Evolutionary conservation across 2,329 filamentous ascomycete species (phyloP), one percentile per base, ranked within the genome.

Genomic region (Penicillium sp.): DNA sequence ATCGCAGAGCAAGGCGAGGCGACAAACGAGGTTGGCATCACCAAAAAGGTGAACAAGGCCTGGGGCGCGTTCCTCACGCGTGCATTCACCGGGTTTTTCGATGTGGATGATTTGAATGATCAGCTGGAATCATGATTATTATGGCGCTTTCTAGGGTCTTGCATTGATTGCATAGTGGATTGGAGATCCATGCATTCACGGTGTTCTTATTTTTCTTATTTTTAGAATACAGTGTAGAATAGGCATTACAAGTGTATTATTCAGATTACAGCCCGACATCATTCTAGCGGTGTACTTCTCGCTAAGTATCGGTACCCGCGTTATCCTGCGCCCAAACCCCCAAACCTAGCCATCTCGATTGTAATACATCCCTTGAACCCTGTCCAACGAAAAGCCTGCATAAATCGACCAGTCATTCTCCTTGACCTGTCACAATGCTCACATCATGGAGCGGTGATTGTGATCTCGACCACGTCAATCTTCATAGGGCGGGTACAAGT

Each of bases 51-150:
- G 23, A 88, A 89, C 70, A 86, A 88, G 71, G 80, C 86, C 6
- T 96, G 92, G 92, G 81, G 87, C 59, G 85, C 88, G 50, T 96
- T 96, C 71, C 77, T 96, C 27, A 75, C 80, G 58, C 86, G 91
- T 55, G 92, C 92, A 1, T 96, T 95, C 76, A 90, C 96, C 23
- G 85, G 87, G 39, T 92, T 88, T 3, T 77, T 90, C 66, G 82
- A 85, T 50, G 78, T 85, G 53, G 81, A 88, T 50, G 86, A 93
- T 42, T 79, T 96, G 56, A 72, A 82, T 48, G 65, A 73, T n/a
- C 39, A 55, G 44, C 13, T 51, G n/a, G 45, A 57, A 6, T 29
- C 54, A 48, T 21, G 37, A 31, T 45, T 45, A 14, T 42, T 27
- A 19, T 13, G 35, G 19, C 35, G 47, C 33, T 23, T 9, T 19